A percentile compares a stretch with the other conserved stretches of the same genome.
phyloP scores from a whole-genome alignment of 2,329 filamentous ascomycete species.

The Colletotrichum abscissum region DNA sequence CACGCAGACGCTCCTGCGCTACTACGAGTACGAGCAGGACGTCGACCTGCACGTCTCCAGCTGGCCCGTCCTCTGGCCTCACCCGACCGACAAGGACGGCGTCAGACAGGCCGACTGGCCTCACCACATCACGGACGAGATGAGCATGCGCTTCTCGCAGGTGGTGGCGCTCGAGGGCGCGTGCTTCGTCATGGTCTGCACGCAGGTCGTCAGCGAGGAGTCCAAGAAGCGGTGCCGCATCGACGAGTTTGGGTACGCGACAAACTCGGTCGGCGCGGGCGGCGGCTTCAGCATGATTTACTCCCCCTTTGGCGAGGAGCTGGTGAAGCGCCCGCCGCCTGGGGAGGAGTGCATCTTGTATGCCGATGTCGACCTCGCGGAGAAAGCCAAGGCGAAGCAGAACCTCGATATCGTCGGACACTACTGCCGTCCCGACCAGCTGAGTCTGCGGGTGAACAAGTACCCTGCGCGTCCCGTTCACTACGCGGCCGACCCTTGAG shows the following conservation, averaged over 20 bases:
- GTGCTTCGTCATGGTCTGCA: slow-evolving; percentile 54
- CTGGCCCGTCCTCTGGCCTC: slow-evolving; percentile 45
- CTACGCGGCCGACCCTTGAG: slow-evolving; percentile 23
- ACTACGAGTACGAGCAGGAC: slow-evolving; percentile 42
- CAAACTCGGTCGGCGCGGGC: slow-evolving; percentile 30
- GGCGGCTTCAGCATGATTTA: slow-evolving; percentile 47
- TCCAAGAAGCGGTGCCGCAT: slow-evolving; percentile 41
- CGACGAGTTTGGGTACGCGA: slow-evolving; percentile 35
- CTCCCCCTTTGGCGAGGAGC: slow-evolving; percentile 43
- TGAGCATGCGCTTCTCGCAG: slow-evolving; percentile 50
- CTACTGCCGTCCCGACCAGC: slow-evolving; percentile 53
- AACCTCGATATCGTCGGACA: slow-evolving; percentile 39
- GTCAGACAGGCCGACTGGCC: slow-evolving; percentile 49
- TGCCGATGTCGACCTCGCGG: slow-evolving; percentile 48
- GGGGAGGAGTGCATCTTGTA: slow-evolving; percentile 49
- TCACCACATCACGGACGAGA: slow-evolving; percentile 49
- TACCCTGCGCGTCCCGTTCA: slow-evolving; percentile 20
- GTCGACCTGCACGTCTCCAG: slow-evolving; percentile 44
- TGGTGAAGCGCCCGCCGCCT: slow-evolving; percentile 41
- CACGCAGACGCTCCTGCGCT: slow-evolving; percentile 34
- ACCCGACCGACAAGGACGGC: slow-evolving; percentile 34
- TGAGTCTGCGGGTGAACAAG: slow-evolving; percentile 37
- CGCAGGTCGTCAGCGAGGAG: slow-evolving; percentile 53
- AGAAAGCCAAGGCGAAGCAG: slow-evolving; percentile 33
- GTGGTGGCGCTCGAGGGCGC: slow-evolving; percentile 57